Percentiles rank a stretch among this genome's conserved stretches.
These are phyloP conservation scores for Rhizopogon salebrosus DNA, from an alignment of 768 basidiomycete species.

Conservation along the genomic window DNA sequence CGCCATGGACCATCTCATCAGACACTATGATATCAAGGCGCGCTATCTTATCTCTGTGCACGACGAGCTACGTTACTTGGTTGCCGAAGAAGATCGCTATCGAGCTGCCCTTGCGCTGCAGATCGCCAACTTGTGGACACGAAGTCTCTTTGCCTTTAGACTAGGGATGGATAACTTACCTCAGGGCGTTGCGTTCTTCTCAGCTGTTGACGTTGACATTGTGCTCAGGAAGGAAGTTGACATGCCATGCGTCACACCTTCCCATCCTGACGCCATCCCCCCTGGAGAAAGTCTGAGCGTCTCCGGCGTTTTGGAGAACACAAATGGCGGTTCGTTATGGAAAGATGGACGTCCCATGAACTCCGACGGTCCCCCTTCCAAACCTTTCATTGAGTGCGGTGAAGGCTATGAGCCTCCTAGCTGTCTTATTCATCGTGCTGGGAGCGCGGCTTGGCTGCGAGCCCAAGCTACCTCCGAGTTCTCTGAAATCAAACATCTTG, in stretches of 20 bases:
- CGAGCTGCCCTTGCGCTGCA: conserved; percentile 91
- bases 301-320: conserved; percentile 53
- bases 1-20: conserved; percentile 84
- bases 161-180: conserved; percentile 97
- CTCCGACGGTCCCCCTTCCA: conserved; percentile 6
- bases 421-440: conserved; percentile 62
- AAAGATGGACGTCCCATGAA: conserved; percentile 55
- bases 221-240: conserved; percentile 94
- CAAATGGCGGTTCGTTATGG: conserved; percentile 64
- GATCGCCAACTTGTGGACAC: conserved; percentile 94
- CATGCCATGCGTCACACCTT: conserved; percentile 93
- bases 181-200: conserved; percentile 95
- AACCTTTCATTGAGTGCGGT: background rate
- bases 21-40: conserved; percentile 78
- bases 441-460: conserved; percentile 58
- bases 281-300: conserved; percentile 89
- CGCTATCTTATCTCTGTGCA: conserved; percentile 96
- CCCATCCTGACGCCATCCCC: conserved; percentile 75
- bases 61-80: conserved; percentile 93
- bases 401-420: conserved; percentile 50
- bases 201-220: conserved; percentile 88
- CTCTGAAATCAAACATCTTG: conserved; percentile 64
- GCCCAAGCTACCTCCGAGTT: conserved; percentile 76
- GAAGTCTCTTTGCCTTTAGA: conserved; percentile 83
- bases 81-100: conserved; percentile 82